These are phyloP conservation scores for Eucalyptus erythrocorys DNA, from an alignment of 345 rosid genomes.

Conservation along the genomic window DNA sequence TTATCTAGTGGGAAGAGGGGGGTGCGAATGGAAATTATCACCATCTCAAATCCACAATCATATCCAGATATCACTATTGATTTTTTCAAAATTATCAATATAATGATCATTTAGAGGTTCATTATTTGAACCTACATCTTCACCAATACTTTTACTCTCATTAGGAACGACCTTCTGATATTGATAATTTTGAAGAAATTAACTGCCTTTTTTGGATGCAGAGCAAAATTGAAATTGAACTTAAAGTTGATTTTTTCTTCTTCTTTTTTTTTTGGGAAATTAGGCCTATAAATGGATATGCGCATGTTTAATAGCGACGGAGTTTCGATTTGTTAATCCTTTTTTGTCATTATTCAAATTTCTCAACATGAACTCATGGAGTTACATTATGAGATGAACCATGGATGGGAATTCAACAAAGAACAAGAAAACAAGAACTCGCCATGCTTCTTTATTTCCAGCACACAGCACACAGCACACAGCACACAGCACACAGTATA, in stretches of 20 bases:
- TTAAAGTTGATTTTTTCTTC: neutral
- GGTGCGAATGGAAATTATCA: too few species aligned
- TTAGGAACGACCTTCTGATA: neutral
- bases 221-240: accelerated
- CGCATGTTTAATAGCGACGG: neutral
- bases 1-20: too few species aligned
- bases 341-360: neutral
- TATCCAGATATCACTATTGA: accelerated
- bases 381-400: neutral
- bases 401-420: neutral
- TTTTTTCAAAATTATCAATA: neutral
- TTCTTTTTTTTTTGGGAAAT: neutral
- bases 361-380: neutral
- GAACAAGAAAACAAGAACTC: neutral
- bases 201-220: neutral
- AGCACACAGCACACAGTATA: neutral
- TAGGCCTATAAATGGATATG: neutral
- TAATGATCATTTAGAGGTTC: neutral
- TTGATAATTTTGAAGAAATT: neutral
- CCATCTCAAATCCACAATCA: neutral
- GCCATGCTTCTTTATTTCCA: neutral
- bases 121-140: neutral
- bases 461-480: neutral
- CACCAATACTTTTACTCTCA: neutral
- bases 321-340: neutral